phyloP scores from a whole-genome alignment of 2,329 filamentous ascomycete genomes.

The Penicillium sp. region DNA sequence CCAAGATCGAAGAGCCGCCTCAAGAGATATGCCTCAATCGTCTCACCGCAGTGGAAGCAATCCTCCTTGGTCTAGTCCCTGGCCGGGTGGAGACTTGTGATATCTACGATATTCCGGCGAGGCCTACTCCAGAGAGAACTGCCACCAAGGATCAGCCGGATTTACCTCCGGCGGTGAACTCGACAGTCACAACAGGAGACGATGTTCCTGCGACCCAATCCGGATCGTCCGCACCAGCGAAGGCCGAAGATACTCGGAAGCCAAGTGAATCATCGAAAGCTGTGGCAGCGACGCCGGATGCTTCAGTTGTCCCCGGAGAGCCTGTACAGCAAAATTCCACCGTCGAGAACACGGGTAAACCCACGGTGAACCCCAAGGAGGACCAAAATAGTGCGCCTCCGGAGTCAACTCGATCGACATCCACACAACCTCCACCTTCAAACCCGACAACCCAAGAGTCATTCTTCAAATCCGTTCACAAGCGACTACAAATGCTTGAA shows the following conservation, averaged over 20 bases:
- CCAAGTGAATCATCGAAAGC: constrained; percentile 15
- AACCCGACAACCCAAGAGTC: constrained; percentile 90
- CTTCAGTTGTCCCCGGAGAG: constrained; percentile 16
- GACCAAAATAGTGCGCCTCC: constrained; percentile 30
- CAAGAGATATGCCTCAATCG: constrained; percentile 18
- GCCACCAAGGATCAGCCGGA: constrained; percentile 22
- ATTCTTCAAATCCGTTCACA: constrained; percentile 95
- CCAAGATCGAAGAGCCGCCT: constrained; percentile 6
- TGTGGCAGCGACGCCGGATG: constrained; percentile 16
- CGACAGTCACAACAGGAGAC: constrained; percentile 6
- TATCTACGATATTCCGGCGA: constrained; percentile 15
- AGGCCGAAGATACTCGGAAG: constrained; percentile 20
- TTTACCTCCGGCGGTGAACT: constrained; percentile 4
- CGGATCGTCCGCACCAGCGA: constrained; percentile 8
- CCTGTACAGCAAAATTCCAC: constrained; percentile 21
- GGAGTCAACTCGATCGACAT: constrained; percentile 35
- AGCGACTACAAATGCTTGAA: constrained; percentile 86
- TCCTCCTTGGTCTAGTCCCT: constrained; percentile 8
- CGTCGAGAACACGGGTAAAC: constrained; percentile 24
- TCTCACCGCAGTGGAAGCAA: constrained; percentile 12
- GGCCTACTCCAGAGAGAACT: constrained; percentile 14
- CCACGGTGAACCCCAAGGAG: constrained; percentile 28
- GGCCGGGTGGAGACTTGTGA: constrained; percentile 16
- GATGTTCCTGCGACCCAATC: constrained; percentile 5
- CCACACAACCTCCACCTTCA: constrained; percentile 52